Base-by-base conservation (phyloP, 768 basidiomycete genomes). In the Lactarius akahatsu region DNA sequence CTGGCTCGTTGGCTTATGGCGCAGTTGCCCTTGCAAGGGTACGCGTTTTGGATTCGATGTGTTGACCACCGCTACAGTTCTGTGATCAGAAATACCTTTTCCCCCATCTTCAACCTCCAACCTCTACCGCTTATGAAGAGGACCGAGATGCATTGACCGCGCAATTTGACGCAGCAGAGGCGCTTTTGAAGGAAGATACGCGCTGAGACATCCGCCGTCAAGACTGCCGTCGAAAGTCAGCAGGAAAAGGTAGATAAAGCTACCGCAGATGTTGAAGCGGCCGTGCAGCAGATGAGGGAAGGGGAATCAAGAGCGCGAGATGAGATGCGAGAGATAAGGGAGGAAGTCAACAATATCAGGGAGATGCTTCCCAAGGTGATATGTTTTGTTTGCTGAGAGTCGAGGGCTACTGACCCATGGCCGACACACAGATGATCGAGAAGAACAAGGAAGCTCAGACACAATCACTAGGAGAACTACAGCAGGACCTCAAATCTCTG, bases 361-460 rank as follows among this genome's bases (percentile, higher is more conserved):
- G 95, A 96, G 69, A 89, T 96, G 87, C 77, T 99, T 20, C 97
- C 97, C 6, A 94, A 92, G 85, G 97, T 96, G 68, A 32, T 78
- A 73, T 52, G 15, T 57, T 32, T n/a, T 68, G 61, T 63, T 5
- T 23, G 13, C n/a, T 63, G 23, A 52, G 66, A 36, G 66, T 20
- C 4, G 40, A 45, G n/a, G 34, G 32, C 26, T 26, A 50, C 68
- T 58, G 57, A 63, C 50, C 66, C 30, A 60, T 38, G 23, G n/a
- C n/a, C 20, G 4, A 65, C 57, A 16, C 45, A 61, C 69, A 98
- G 96, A 92, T 98, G 91, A 89, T 97, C 61, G 93, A 97, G 63
- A 95, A 92, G 78, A 92, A 90, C 74, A 92, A 94, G 74, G 89
- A 93, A 62, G 83, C 85, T 16, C 94, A 97, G 76, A 83, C 86